A percentile compares a stretch with the other conserved stretches of the same genome.
phyloP scores from a whole-genome alignment of 306 rosid species.

The Hippophae tibetana region DNA sequence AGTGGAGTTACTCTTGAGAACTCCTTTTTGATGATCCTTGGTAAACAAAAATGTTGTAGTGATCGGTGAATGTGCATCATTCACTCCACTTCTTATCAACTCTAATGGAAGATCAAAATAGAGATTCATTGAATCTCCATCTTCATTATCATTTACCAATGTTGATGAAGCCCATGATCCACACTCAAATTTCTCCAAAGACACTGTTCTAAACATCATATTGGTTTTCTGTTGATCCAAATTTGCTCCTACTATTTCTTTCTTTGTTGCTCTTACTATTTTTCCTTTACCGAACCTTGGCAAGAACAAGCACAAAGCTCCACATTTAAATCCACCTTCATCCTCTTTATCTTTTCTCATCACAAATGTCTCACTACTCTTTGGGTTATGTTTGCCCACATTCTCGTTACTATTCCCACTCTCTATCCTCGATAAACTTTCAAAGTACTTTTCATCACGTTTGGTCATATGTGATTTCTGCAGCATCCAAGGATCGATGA shows the following conservation, averaged over 20 bases:
- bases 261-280: constrained; percentile 33
- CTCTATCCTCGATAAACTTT: constrained; percentile 14
- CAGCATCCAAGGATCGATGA: constrained; percentile 42
- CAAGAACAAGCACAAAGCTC: constrained; percentile 59
- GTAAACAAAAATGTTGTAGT: constrained; percentile 40
- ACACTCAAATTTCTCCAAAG: constrained; percentile 82
- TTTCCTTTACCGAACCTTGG: constrained; percentile 63
- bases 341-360: constrained; percentile 19
- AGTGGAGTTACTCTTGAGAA: constrained; percentile 38
- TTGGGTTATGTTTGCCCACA: constrained; percentile 17
- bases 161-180: constrained; percentile 90
- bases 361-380: constrained; percentile 5
- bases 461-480: constrained; percentile 17
- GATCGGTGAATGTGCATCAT: constrained; percentile 45
- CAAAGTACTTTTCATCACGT: too few relatives aligned
- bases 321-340: constrained; percentile 52
- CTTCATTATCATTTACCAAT: constrained; percentile 28
- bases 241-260: constrained; percentile 15
- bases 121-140: constrained; percentile 31
- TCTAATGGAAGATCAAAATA: constrained; percentile 80
- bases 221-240: not conserved
- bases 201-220: constrained; percentile 55
- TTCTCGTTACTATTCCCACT: constrained; percentile 22
- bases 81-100: constrained; percentile 33
- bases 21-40: constrained; percentile 42